These are phyloP conservation scores for Magnolia kwangsiensis DNA, from an alignment of 164 flowering plant genomes.

Conservation along the genomic window DNA sequence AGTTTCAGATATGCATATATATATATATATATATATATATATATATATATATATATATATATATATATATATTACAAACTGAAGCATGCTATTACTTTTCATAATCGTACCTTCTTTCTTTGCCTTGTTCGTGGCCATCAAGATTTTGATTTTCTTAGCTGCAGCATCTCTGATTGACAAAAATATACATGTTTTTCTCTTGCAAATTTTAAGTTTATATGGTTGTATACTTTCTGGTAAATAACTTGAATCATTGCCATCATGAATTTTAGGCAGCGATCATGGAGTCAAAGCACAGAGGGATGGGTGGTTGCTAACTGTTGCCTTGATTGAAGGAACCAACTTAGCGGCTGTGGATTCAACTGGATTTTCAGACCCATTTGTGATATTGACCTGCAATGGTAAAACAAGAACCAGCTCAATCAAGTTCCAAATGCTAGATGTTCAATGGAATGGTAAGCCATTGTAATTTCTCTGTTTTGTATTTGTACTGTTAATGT, in stretches of 20 bases:
- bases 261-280: constrained; percentile 56
- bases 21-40: no score
- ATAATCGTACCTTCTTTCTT: no score
- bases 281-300: constrained; percentile 98
- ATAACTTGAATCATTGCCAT: constrained; percentile 5
- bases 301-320: constrained; percentile 93
- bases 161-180: not conserved
- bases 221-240: not conserved
- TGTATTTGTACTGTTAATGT: no score
- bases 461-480: no score
- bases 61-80: no score
- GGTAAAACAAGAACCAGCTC: constrained; percentile 91
- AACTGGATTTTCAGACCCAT: constrained; percentile 86
- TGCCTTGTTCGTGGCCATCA: not conserved
- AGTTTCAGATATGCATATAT: no score
- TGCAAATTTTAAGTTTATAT: not conserved
- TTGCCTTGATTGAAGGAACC: constrained; percentile 86
- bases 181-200: not conserved
- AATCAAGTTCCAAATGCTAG: constrained; percentile 78
- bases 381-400: constrained; percentile 87
- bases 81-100: not conserved
- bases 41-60: no score
- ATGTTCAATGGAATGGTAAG: constrained; percentile 93
- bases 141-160: not conserved
- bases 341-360: constrained; percentile 84